phyloP scores from a whole-genome alignment of 2,329 filamentous ascomycete genomes.

The Colletotrichum agaves region DNA sequence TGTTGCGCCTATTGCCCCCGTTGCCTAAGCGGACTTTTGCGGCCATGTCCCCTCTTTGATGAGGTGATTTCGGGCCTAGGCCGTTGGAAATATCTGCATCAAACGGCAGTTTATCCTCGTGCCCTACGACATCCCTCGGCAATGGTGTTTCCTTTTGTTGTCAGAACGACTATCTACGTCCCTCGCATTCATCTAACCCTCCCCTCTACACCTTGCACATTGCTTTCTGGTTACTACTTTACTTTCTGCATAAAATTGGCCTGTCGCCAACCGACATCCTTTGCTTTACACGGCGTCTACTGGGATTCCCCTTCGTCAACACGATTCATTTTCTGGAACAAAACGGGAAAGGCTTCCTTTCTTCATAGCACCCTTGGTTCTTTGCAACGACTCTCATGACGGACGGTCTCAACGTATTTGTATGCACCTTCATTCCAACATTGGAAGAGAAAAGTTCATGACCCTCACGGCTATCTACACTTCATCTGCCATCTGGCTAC shows the following conservation, averaged over 20 bases:
- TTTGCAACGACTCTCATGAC: conserved; percentile 38
- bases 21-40: conserved; percentile 48
- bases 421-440: conserved; percentile 33
- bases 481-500: neutral
- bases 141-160: conserved; percentile 22
- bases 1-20: conserved; percentile 52
- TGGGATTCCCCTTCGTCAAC: conserved; percentile 42
- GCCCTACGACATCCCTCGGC: conserved; percentile 3
- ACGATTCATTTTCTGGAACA: conserved; percentile 44
- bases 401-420: conserved; percentile 35
- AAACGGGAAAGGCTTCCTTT: conserved; percentile 39
- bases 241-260: conserved; percentile 37
- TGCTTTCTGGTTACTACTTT: conserved; percentile 33
- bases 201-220: conserved; percentile 23
- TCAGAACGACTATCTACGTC: conserved; percentile 25
- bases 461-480: conserved; percentile 11
- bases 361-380: conserved; percentile 35
- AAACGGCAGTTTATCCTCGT: neutral
- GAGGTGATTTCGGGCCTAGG: conserved; percentile 13
- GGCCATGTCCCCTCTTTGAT: neutral
- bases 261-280: conserved; percentile 34
- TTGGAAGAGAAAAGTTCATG: conserved; percentile 28
- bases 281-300: conserved; percentile 43
- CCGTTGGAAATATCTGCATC: neutral
- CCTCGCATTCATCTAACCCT: conserved; percentile 11